Evolutionary conservation across 345 rosid genomes (phyloP), one percentile per base, ranked within the genome.

Genomic region (Laguncularia racemosa): DNA sequence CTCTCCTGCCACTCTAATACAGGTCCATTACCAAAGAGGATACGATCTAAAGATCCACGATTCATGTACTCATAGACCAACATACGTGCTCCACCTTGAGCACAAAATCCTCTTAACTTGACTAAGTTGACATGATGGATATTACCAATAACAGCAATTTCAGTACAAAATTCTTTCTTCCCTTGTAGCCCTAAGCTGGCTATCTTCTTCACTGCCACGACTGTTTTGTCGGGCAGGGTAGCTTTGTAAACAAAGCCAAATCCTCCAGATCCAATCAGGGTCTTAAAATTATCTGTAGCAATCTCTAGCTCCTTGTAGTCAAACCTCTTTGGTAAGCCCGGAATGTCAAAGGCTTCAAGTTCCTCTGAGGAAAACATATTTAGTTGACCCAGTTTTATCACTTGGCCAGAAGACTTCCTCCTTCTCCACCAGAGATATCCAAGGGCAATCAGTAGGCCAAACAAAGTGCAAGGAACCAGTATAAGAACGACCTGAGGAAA

Each of bases 1-100:
- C 91, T 79, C 76, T 81, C 86, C 78, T 78, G 81, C 96, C 96
- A 89, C 54, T 77, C 84, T 53, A 89, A 73, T 10, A 77, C 80
- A 0, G 79, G 79, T 58, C 84, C 81, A 16, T 20, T 76, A 48
- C 80, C 75, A 15, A 79, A 81, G 44, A 85, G 70, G 23, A 77
- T 75, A 52, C 75, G 76, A 13, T 89, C 95, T 61, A 89, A 66
- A 16, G 91, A 85, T 7, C 95, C 86, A 19, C 51, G 81, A 67
- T 69, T 74, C 89, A 89, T 89, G 60, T 82, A 85, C 68, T 89
- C 96, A 20, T 79, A 85, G 21, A 89, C 93, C 66, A 88, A 62
- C 26, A 85, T 70, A 54, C 88, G 66, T 8, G 72, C 86, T 23
- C 81, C 56, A 57, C 89, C 92, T 26, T 77, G 81, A 48, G 76